These are phyloP conservation scores for Hypholoma sublateritium DNA, from an alignment of 768 basidiomycete species.

Conservation along the genomic window DNA sequence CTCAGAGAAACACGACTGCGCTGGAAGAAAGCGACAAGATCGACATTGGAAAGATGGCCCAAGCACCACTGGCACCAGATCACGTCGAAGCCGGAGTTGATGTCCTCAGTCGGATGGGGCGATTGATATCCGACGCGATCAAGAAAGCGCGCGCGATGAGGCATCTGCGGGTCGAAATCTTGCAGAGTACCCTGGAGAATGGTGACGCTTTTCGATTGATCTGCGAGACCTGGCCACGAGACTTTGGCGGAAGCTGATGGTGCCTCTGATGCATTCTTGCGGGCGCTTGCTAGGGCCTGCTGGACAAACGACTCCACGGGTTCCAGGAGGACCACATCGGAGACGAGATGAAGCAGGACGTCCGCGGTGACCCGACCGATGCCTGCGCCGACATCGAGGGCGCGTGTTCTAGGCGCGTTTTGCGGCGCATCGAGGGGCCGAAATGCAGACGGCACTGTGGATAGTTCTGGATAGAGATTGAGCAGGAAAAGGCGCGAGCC, in stretches of 20 bases:
- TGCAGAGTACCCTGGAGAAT: slow-evolving; percentile 83
- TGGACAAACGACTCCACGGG: slow-evolving; percentile 79
- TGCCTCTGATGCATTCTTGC: slow-evolving; percentile 28
- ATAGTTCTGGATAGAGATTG: slow-evolving; percentile 77
- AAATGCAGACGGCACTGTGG: slow-evolving; percentile 72
- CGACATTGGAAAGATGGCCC: slow-evolving; percentile 75
- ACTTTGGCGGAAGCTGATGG: slow-evolving; percentile 19
- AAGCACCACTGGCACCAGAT: slow-evolving; percentile 99
- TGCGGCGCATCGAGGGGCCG: slow-evolving; percentile 39
- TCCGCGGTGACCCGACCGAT: slow-evolving; percentile 90
- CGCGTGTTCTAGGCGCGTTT: slow-evolving; percentile 46
- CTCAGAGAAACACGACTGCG: slow-evolving; percentile 59
- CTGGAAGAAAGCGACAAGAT: slow-evolving; percentile 77
- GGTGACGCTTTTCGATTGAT: slow-evolving; percentile 67
- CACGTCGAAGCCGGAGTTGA: slow-evolving; percentile 76
- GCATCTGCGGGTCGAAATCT: slow-evolving; percentile 67
- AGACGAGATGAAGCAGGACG: slow-evolving; percentile 86
- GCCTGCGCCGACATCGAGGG: slow-evolving; percentile 92
- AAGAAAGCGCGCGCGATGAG: slow-evolving; percentile 46
- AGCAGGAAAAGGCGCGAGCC: slow-evolving; percentile 89
- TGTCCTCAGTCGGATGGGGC: slow-evolving; percentile 40
- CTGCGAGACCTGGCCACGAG: slow-evolving; percentile 69
- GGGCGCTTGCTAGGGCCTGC: slow-evolving; percentile 55
- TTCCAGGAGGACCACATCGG: slow-evolving; percentile 87
- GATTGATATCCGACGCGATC: slow-evolving; percentile 70